Evolutionary conservation across 257 asterid genomes (phyloP).

Genomic region (Henckelia pumila): DNA sequence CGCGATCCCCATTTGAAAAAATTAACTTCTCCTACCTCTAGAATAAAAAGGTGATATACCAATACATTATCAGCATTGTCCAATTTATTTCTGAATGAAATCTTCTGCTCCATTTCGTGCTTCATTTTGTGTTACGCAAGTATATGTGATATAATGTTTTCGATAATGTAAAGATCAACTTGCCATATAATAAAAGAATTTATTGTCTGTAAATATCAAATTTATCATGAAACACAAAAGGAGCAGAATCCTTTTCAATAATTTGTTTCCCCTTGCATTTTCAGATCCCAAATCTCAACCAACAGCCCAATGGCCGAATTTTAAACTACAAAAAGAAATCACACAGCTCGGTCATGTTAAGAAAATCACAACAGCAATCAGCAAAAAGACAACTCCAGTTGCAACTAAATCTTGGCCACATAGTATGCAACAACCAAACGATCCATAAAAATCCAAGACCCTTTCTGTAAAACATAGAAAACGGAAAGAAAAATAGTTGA

Average conservation of each 20-base stretch:
- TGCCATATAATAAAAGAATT: no score
- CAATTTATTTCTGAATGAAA: no score
- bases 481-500: neutral
- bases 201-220: no score
- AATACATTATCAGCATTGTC: neutral
- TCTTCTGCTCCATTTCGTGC: no score
- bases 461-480: constrained; percentile 1
- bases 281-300: neutral
- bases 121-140: no score
- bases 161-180: no score
- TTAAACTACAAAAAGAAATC: neutral
- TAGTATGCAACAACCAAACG: constrained; percentile 10
- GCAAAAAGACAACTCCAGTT: no score
- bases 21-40: constrained; percentile 5
- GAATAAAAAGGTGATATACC: constrained; percentile 3
- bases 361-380: constrained; percentile 25
- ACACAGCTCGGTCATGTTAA: neutral
- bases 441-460: constrained; percentile 6
- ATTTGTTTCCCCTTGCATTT: neutral
- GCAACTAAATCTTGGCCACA: no score
- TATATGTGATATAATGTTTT: no score
- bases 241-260: no score
- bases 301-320: neutral
- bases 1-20: neutral
- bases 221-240: no score